A percentile compares a stretch with the other conserved stretches of the same genome.
phyloP scores from a whole-genome alignment of 1,284 basidiomycete genomes.

The Quambalaria eucalypti region DNA sequence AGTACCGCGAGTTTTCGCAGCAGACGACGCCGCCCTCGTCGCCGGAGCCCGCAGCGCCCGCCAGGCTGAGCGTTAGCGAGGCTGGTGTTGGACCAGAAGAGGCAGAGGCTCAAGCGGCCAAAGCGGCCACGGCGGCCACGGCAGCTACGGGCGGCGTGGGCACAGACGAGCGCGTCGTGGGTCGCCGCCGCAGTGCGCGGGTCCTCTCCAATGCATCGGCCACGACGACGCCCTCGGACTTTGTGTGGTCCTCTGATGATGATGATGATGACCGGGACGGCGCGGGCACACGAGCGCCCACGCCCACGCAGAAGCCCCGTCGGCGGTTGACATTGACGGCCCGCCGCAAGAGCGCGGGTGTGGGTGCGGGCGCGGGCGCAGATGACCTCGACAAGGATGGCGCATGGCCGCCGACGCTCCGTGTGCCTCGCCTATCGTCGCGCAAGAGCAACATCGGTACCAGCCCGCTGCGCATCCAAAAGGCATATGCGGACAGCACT shows the following conservation, averaged over 20 bases:
- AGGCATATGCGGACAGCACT: no score
- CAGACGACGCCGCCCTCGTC: not conserved
- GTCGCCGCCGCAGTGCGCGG: no score
- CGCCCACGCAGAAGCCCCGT: not conserved
- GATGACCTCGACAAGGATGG: not conserved
- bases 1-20: not conserved
- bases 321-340: not conserved
- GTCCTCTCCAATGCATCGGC: no score
- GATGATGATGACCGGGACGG: not conserved
- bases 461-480: not conserved
- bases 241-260: no score
- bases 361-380: not conserved
- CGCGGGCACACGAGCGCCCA: not conserved
- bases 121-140: not conserved
- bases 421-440: slow-evolving; percentile 1
- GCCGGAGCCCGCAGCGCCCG: not conserved
- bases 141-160: not conserved
- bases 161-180: not conserved
- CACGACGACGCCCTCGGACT: no score
- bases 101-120: not conserved
- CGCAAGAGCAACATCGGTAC: slow-evolving; percentile 5
- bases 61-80: not conserved
- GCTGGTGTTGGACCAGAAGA: not conserved
- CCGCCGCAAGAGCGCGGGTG: no score
- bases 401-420: not conserved